A percentile compares a stretch with the other conserved stretches of the same genome.
Conservation (phyloP, 2,329 filamentous ascomycete species). For the Ophiocordyceps camponoti-rufipedis region DNA sequence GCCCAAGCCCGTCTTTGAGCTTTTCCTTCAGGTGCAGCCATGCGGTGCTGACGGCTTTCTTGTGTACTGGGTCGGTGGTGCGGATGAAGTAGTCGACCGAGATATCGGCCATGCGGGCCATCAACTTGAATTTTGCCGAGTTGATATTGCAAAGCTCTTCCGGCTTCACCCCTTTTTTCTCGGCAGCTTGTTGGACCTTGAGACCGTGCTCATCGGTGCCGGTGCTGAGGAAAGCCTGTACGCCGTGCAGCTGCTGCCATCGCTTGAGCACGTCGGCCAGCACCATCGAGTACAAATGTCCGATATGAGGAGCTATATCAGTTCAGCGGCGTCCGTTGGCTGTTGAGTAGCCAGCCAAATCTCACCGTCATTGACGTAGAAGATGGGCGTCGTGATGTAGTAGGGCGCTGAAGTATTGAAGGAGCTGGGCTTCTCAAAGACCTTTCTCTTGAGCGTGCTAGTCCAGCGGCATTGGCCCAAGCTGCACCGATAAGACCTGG, state of each 20-base stretch:
- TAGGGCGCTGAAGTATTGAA: conserved; percentile 48
- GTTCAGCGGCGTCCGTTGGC: too few species aligned
- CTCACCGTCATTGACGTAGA: conserved; percentile 90
- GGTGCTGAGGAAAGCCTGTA: conserved; percentile 58
- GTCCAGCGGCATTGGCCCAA: not conserved
- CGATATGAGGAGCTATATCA: conserved; percentile 65
- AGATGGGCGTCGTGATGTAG: conserved; percentile 93
- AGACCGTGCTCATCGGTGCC: conserved; percentile 96
- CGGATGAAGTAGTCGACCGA: conserved; percentile 77
- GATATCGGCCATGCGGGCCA: conserved; percentile 53
- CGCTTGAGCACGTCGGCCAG: conserved; percentile 81
- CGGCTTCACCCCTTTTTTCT: conserved; percentile 48
- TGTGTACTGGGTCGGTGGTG: conserved; percentile 71
- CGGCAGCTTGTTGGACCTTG: conserved; percentile 84
- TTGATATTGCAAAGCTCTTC: conserved; percentile 82
- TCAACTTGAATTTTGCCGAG: conserved; percentile 56
- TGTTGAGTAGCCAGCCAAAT: not conserved
- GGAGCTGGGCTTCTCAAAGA: conserved; percentile 2
- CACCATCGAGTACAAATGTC: conserved; percentile 87
- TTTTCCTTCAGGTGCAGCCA: conserved; percentile 55
- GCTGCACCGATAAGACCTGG: not conserved
- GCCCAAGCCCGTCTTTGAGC: conserved; percentile 42
- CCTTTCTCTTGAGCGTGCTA: not conserved
- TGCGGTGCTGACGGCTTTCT: conserved; percentile 70
- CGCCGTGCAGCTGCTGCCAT: conserved; percentile 64